Evolutionary conservation across 805 yeast genomes (phyloP), one percentile per base, ranked within the genome.

Genomic region (Geotrichum ghanense): DNA sequence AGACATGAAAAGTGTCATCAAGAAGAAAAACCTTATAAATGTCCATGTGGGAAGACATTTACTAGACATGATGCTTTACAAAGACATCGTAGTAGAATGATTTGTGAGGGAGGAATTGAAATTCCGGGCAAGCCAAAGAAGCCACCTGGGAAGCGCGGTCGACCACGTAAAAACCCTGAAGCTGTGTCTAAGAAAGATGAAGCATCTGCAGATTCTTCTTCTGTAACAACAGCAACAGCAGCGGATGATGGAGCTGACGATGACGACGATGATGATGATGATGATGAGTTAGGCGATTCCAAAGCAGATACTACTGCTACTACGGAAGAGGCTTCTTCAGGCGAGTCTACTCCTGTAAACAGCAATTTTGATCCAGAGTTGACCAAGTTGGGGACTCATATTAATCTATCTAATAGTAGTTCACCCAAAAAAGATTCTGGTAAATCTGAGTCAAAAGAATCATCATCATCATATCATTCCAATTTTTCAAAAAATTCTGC

Each of bases 21-120:
- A 46, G 88, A 78, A 45, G 79, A 80, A 51, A 73, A 66, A 47
- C 71, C 80, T 22, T 81, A 74, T 54, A 69, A 69, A 22, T 92
- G 98, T 65, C 83, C 83, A 0, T 94, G 99, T 67, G 96, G 97
- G n/a, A 90, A 89, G 65, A 81, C 80, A 51, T 92, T 92, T 66
- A 80, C 90, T 1, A 73, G 97, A 49, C 81, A 83, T 46, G 97
- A 92, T 68, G 95, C 96, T 0, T 68, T 89, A 61, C 78, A 77
- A 54, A 75, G 90, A 51, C 98, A 90, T 60, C 70, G 86, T 53
- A 70, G 77, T 42, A 73, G 95, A 53, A 78, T 79, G 66, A 86
- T 87, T 35, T 89, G 97, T 59, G 56, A 66, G n/a, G 95, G 95
- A 19, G 95, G 90, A 2, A 62, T 78, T 9, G 62, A 64, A 47